Evolutionary conservation across 768 basidiomycete genomes (phyloP).

Genomic region (Boletus eberwhitei): DNA sequence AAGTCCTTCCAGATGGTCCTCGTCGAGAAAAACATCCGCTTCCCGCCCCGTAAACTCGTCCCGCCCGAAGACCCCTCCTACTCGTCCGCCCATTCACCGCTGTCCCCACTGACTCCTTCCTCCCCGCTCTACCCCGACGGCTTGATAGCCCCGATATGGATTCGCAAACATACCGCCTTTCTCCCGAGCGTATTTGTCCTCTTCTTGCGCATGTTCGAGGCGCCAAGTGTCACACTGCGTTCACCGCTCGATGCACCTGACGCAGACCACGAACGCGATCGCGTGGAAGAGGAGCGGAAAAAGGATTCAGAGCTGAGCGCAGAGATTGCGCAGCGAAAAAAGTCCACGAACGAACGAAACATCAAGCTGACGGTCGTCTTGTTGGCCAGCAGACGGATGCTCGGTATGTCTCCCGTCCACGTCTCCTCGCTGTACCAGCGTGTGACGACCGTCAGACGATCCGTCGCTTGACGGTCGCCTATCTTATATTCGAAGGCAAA

Average conservation of each 20-base stretch:
- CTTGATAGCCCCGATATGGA: slow-evolving; percentile 96
- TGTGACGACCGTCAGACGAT: slow-evolving; percentile 56
- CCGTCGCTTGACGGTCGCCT: slow-evolving; percentile 77
- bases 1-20: slow-evolving; percentile 80
- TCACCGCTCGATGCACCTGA: slow-evolving; percentile 57
- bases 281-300: slow-evolving; percentile 64
- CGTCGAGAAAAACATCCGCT: slow-evolving; percentile 79
- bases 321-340: slow-evolving; percentile 79
- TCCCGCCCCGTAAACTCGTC: slow-evolving; percentile 82
- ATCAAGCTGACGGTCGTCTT: slow-evolving; percentile 95
- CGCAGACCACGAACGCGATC: slow-evolving; percentile 51
- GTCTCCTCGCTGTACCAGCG: not conserved
- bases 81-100: slow-evolving; percentile 71
- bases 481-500: slow-evolving; percentile 83
- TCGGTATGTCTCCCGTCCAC: slow-evolving; percentile 52
- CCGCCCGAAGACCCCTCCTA: slow-evolving; percentile 55
- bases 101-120: slow-evolving; percentile 86
- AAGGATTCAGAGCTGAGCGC: slow-evolving; percentile 74
- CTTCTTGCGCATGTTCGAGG: slow-evolving; percentile 82
- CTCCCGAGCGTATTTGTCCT: slow-evolving; percentile 92
- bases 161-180: slow-evolving; percentile 90
- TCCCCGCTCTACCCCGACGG: slow-evolving; percentile 95
- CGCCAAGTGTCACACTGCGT: slow-evolving; percentile 39
- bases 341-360: slow-evolving; percentile 73
- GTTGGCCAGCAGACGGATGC: slow-evolving; percentile 80